Evolutionary conservation across 805 yeast genomes (phyloP), one percentile per base, ranked within the genome.

Genomic region (Ogataea thermomethanolica): DNA sequence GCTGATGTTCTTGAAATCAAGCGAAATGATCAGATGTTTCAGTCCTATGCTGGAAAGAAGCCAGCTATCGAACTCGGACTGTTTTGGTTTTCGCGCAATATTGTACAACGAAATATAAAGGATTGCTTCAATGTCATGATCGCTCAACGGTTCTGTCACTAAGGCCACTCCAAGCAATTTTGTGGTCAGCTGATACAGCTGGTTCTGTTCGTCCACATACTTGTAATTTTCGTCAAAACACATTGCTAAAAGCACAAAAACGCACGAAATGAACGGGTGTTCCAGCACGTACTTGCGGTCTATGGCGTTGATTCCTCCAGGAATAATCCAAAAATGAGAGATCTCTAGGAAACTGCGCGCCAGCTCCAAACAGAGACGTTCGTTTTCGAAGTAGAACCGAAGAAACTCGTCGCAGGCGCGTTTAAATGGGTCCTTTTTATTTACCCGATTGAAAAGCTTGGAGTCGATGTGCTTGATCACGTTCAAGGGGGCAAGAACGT

Each of bases 311-410:
- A 76, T 66, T 5, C 81, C 81, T 8, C 81, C 81, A 1, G 82
- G 82, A 5, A 76, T 71, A 32, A 78, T 75, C 79, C 81, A 78
- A 51, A 72, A 74, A 50, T 75, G 80, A 3, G 82, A 76, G 30
- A 70, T 71, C 12, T 66, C 69, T 26, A 77, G 54, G 45, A 77
- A 78, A 21, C 71, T 70, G 41, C 67, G 64, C 0, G 76, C 70
- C 23, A 78, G 52, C 31, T 62, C 58, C 7, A 73, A 56, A 47
- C 78, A 74, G 5, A 76, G 53, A 8, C 50, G 46, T 43, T 66
- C 69, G 46, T 76, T 65, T 9, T 65, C 56, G 24, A 64, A 59
- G 48, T 70, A 76, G 56, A 76, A 76, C 33, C 60, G 54, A 27
- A 72, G 41, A 46, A 78, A 76, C 39, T 72, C 71, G 11, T 66